Conservation (phyloP, 208 protist species). For the Crithidia brevicula region DNA sequence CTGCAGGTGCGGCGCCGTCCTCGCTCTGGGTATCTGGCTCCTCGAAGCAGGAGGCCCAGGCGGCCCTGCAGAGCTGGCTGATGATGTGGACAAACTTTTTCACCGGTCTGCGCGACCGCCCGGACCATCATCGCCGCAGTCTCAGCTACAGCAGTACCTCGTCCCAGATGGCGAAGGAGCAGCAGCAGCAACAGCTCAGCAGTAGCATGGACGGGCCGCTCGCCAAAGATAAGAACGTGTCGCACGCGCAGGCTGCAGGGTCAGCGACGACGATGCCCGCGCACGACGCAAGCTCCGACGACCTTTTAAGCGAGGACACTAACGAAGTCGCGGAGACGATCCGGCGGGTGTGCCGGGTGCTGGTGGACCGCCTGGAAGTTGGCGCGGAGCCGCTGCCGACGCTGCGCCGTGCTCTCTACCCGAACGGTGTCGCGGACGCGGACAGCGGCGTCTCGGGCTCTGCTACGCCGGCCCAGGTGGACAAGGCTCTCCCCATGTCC, state of each 20-base stretch:
- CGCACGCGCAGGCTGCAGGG: conserved; percentile 13
- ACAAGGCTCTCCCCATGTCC: conserved; percentile 23
- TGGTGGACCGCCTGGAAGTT: conserved; percentile 53
- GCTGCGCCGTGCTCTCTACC: conserved; percentile 46
- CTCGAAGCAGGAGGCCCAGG: conserved; percentile 33
- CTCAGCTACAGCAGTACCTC: conserved; percentile 27
- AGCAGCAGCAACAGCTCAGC: conserved; percentile 9
- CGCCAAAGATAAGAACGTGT: conserved; percentile 27
- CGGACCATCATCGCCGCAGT: conserved; percentile 35
- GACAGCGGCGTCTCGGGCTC: conserved; percentile 10
- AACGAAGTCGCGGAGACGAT: conserved; percentile 38
- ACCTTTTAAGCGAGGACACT: conserved; percentile 29
- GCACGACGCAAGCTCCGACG: conserved; percentile 16
- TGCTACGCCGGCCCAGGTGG: conserved; percentile 18
- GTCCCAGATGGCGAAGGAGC: conserved; percentile 11
- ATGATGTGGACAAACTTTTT: conserved; percentile 63
- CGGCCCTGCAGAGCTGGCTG: conserved; percentile 56
- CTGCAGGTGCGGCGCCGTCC: conserved; percentile 1
- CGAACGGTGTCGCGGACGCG: conserved; percentile 12
- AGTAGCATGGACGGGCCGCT: conserved; percentile 27
- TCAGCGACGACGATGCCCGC: conserved; percentile 14
- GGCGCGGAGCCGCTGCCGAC: conserved; percentile 55
- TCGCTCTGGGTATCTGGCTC: conserved; percentile 21
- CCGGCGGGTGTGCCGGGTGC: conserved; percentile 32
- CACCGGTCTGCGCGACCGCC: conserved; percentile 41